Conservation (phyloP, 495 filamentous ascomycete species). For the Choiromyces venosus region DNA sequence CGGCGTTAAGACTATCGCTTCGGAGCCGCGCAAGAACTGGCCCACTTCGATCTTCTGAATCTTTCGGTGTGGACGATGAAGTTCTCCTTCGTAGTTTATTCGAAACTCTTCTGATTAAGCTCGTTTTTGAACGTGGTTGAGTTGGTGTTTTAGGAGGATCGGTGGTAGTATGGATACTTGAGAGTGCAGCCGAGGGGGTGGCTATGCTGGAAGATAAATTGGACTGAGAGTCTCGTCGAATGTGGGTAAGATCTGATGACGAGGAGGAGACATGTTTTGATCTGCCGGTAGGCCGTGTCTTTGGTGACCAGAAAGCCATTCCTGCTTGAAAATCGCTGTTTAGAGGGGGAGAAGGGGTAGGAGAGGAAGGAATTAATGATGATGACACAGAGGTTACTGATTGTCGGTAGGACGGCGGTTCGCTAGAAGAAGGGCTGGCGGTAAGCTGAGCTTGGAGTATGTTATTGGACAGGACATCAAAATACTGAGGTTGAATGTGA, state of each 20-base stretch:
- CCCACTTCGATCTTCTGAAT: slow-evolving; percentile 77
- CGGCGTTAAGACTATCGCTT: slow-evolving; percentile 74
- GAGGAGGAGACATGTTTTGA: not conserved
- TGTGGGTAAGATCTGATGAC: not conserved
- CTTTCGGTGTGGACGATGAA: slow-evolving; percentile 59
- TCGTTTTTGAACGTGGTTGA: slow-evolving; percentile 31
- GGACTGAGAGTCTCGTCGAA: not conserved
- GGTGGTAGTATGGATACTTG: not conserved
- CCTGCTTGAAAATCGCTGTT: not conserved
- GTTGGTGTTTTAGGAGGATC: slow-evolving; percentile 12
- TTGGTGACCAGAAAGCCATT: not conserved
- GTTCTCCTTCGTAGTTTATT: slow-evolving; percentile 67
- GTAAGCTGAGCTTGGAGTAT: not conserved
- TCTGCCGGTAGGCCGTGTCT: not conserved
- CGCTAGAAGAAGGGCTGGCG: not conserved
- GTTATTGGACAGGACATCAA: not conserved
- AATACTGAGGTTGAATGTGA: not conserved
- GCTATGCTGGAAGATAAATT: not conserved
- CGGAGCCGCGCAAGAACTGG: slow-evolving; percentile 79
- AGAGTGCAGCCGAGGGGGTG: not conserved
- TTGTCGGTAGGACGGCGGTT: not conserved
- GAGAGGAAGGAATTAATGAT: not conserved
- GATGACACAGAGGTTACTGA: not conserved
- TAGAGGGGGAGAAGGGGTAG: not conserved
- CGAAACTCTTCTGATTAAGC: slow-evolving; percentile 62